Percentiles rank a stretch among this genome's conserved stretches.
Conservation (phyloP, 805 yeast genomes). For the Teunomyces pallodes region DNA sequence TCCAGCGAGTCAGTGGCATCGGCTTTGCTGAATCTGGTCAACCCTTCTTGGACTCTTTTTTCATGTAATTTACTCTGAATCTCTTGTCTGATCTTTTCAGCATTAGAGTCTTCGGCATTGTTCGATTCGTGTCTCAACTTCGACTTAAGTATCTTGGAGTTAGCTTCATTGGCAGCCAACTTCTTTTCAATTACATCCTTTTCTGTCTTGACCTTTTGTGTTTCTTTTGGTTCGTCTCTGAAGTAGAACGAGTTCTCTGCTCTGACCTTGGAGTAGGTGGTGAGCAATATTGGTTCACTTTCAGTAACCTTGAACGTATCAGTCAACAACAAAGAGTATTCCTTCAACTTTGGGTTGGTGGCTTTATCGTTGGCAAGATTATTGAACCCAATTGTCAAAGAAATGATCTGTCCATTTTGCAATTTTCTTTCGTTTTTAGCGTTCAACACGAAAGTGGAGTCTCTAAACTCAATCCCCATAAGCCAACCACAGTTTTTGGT, state of each 20-base stretch:
- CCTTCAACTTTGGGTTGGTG: conserved; percentile 49
- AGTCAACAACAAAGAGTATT: conserved; percentile 69
- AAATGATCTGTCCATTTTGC: conserved; percentile 70
- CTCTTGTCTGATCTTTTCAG: conserved; percentile 76
- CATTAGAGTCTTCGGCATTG: conserved; percentile 64
- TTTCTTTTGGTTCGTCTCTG: conserved; percentile 53
- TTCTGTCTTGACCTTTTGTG: conserved; percentile 36
- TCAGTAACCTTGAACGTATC: conserved; percentile 77
- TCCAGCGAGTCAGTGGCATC: conserved; percentile 66
- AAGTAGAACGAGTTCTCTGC: conserved; percentile 81
- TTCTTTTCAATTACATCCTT: conserved; percentile 34
- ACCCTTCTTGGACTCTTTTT: conserved; percentile 82
- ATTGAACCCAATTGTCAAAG: conserved; percentile 75
- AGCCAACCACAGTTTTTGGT: conserved; percentile 84
- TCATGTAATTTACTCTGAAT: conserved; percentile 82
- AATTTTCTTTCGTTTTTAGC: conserved; percentile 67
- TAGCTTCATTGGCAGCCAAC: conserved; percentile 29
- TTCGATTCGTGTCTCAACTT: conserved; percentile 76
- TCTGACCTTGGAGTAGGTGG: conserved; percentile 69
- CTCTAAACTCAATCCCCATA: conserved; percentile 87
- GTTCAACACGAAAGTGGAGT: conserved; percentile 69
- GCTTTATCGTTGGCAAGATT: conserved; percentile 50
- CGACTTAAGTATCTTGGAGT: conserved; percentile 70
- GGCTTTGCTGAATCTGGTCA: conserved; percentile 75
- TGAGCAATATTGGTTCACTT: conserved; percentile 60